Evolutionary conservation across 805 yeast species (phyloP).

Genomic region (Diddensiella caesifluorescens): DNA sequence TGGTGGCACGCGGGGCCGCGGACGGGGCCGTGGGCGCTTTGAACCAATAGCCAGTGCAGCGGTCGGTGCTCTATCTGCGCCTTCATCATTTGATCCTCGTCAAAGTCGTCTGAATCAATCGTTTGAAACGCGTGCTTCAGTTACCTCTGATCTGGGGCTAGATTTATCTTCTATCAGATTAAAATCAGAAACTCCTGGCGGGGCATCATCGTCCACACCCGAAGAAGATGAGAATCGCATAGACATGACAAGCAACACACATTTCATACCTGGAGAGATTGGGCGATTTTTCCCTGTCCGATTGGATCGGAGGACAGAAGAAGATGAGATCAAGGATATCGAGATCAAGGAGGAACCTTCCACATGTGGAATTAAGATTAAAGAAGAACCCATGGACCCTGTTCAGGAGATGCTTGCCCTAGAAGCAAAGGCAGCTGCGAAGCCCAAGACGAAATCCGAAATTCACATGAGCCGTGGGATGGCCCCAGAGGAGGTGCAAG

Average conservation of each 20-base stretch:
- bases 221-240: slow-evolving; percentile 15
- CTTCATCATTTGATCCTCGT: slow-evolving; percentile 24
- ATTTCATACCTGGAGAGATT: slow-evolving; percentile 14
- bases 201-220: slow-evolving; percentile 10
- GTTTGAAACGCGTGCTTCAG: no score
- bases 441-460: no score
- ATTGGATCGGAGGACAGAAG: slow-evolving; percentile 17
- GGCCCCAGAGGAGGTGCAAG: slow-evolving; percentile 13
- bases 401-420: not conserved
- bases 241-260: slow-evolving; percentile 18
- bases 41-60: slow-evolving; percentile 28
- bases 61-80: slow-evolving; percentile 35
- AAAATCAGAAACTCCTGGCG: slow-evolving; percentile 22
- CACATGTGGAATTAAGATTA: slow-evolving; percentile 10
- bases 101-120: no score
- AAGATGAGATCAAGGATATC: slow-evolving; percentile 6
- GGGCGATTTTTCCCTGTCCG: slow-evolving; percentile 25
- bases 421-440: not conserved
- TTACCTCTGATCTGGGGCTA: not conserved
- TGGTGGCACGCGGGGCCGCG: slow-evolving; percentile 18
- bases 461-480: not conserved
- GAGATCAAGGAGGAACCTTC: slow-evolving; percentile 10
- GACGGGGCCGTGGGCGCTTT: slow-evolving; percentile 22
- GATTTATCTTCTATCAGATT: slow-evolving; percentile 7
- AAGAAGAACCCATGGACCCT: slow-evolving; percentile 13